Base-by-base conservation (phyloP, 352 stramenopile species). In the Pythium brachiatum region DNA sequence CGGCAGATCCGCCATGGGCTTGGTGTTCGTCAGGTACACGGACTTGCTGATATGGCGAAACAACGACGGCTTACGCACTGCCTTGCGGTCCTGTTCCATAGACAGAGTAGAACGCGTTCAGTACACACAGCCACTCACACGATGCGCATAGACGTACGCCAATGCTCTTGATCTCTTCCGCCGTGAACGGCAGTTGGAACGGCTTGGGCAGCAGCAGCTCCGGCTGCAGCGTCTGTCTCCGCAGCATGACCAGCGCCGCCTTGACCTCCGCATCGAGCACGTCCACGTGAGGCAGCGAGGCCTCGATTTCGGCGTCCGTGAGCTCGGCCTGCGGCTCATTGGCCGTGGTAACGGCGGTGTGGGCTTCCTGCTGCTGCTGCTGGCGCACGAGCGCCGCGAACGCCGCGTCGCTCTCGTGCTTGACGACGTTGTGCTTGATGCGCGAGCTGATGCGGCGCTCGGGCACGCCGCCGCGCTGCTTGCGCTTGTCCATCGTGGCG, bases 21-120 rank as follows among this genome's bases (percentile, higher is more conserved):
- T 70, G 23, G 69, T 82, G 16, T 73, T 83, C n/a, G 77, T 83
- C 20, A 92, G 66, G 57, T 90, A 88, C 36, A 94, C 80, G 44
- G 82, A 90, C 62, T 88, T 88, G 64, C 48, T 72, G 56, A 89
- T 90, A 54, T 79, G 84, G 7, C 76, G 74, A 48, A 85, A 94
- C 18, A 72, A 74, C 7, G 81, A 81, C 15, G 84, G 84, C 1
- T 79, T 69, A 11, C 78, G 75, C 58, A 75, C 68, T 16, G 76
- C 54, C 56, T 76, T 71, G 26, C 82, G 82, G n/a, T 77, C 73
- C 70, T 85, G 48, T 34, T 21, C 20, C 25, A 51, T 26, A 59
- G 25, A 12, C 7, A 32, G 29, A 34, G 29, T 34, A 34, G 29
- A n/a, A n/a, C n/a, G n/a, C n/a, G n/a, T n/a, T 39, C 11, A 32